Conservation (phyloP, 805 yeast species). For the Candida vartiovaarae region DNA sequence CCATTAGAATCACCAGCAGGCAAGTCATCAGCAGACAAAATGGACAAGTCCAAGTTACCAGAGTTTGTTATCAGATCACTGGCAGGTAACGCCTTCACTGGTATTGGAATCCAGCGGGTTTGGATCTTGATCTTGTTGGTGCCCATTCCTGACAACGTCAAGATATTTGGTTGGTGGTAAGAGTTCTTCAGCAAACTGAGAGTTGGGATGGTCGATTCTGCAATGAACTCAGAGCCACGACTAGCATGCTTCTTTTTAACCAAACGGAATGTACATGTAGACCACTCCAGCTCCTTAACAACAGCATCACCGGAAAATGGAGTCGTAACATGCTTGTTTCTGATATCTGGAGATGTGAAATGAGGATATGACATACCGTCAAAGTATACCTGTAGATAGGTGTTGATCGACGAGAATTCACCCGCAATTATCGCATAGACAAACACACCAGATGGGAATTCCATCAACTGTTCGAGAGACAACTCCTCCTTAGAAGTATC, state of each 20-base stretch:
- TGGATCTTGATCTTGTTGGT: slow-evolving; percentile 49
- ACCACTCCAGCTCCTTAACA: slow-evolving; percentile 72
- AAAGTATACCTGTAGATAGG: slow-evolving; percentile 66
- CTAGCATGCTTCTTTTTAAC: slow-evolving; percentile 47
- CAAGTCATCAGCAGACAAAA: slow-evolving; percentile 58
- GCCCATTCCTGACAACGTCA: slow-evolving; percentile 49
- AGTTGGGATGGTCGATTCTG: slow-evolving; percentile 62
- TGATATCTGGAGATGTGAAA: slow-evolving; percentile 46
- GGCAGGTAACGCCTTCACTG: slow-evolving; percentile 53
- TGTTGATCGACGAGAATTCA: slow-evolving; percentile 43
- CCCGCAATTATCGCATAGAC: slow-evolving; percentile 61
- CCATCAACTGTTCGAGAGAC: slow-evolving; percentile 48
- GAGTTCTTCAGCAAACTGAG: slow-evolving; percentile 54
- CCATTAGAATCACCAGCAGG: slow-evolving; percentile 89
- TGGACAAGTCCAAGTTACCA: slow-evolving; percentile 60
- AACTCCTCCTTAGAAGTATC: slow-evolving; percentile 40
- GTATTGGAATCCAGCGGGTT: slow-evolving; percentile 75
- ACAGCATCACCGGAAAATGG: slow-evolving; percentile 66
- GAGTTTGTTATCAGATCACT: slow-evolving; percentile 68
- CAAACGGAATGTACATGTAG: slow-evolving; percentile 56
- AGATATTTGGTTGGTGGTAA: slow-evolving; percentile 51
- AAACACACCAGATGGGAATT: slow-evolving; percentile 68
- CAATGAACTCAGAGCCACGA: slow-evolving; percentile 49
- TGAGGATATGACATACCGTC: slow-evolving; percentile 69
- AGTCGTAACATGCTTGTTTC: slow-evolving; percentile 24